Evolutionary conservation across 108 stramenopile species (phyloP), one percentile per base, ranked within the genome.

Genomic region (Cyclotella cryptica): DNA sequence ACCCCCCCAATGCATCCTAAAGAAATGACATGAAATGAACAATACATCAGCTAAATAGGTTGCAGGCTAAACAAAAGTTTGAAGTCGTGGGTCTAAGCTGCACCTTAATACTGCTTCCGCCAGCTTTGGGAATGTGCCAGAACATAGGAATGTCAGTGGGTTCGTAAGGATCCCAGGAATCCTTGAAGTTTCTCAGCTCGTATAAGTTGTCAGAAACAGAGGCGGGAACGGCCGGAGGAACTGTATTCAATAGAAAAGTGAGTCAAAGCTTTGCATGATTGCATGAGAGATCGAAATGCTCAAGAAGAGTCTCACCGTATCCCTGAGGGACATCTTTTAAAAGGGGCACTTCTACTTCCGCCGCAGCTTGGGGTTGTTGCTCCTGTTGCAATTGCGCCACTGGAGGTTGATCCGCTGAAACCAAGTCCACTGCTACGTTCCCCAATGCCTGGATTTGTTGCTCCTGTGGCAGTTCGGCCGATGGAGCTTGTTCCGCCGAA

Each of bases 41-140:
- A 35, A 2, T 35, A 5, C 35, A 35, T 35, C 6, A 35, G 35
- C n/a, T 35, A 35, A 35, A 2, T 5, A 35, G 2, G 35, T 35
- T 35, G 35, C 35, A 5, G 6, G 2, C 35, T 6, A 35, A 35
- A 35, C 35, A 35, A 35, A 35, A 35, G 2, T 35, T 35, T 35
- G 35, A 6, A 6, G 35, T 2, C 35, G 6, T 35, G 6, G 35
- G 35, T 6, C 35, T 35, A 35, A 35, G 35, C 35, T 35, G 35
- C 6, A 35, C 35, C 35, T 88, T 88, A 67, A 88, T 79, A 21
- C 67, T 76, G 40, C 72, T 74, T 5, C 87, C 87, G 12, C 87
- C 87, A 0, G 87, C 83, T 45, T 88, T 88, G 17, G 87, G 87
- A 13, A 88, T 72, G 45, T 87, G 86, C 80, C 79, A 87, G 30